A percentile compares a stretch with the other conserved stretches of the same genome.
Evolutionary conservation across 164 flowering plant genomes (phyloP).

Genomic region (Macadamia integrifolia): DNA sequence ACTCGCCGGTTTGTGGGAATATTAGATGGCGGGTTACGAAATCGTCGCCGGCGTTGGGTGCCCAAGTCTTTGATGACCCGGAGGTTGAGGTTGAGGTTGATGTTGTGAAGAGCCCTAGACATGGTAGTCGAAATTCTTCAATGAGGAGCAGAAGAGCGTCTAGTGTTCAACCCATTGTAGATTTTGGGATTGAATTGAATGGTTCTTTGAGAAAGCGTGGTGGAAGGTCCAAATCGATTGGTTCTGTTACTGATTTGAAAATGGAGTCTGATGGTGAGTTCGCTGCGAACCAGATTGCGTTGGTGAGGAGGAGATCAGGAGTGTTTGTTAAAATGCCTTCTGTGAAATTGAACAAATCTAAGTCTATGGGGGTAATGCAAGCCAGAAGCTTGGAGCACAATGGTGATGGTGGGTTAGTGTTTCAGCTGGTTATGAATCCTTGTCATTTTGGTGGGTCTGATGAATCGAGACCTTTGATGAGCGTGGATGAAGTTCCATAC

Average conservation of each 20-base stretch:
- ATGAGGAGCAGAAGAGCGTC: slow-evolving; percentile 49
- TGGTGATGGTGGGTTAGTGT: slow-evolving; percentile 19
- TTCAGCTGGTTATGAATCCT: slow-evolving; percentile 19
- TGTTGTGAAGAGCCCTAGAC: slow-evolving; percentile 14
- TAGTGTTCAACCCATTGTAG: slow-evolving; percentile 27
- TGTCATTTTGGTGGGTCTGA: slow-evolving; percentile 9
- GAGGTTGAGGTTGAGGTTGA: slow-evolving; percentile 11
- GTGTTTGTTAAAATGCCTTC: slow-evolving; percentile 31
- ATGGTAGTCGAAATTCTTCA: slow-evolving; percentile 25
- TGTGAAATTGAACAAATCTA: slow-evolving; percentile 51
- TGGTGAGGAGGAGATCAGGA: slow-evolving; percentile 13
- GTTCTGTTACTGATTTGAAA: slow-evolving; percentile 30
- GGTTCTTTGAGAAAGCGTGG: slow-evolving; percentile 13
- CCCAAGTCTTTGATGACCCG: slow-evolving; percentile 19
- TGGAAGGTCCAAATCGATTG: slow-evolving; percentile 45
- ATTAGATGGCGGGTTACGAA: slow-evolving; percentile 34
- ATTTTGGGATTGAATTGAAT: slow-evolving; percentile 8
- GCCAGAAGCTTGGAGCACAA: slow-evolving; percentile 13
- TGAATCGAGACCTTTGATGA: slow-evolving; percentile 19
- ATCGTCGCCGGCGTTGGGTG: slow-evolving; percentile 2
- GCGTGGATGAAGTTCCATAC: slow-evolving; percentile 11
- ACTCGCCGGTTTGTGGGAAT: slow-evolving; percentile 34
- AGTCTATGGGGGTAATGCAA: slow-evolving; percentile 49
- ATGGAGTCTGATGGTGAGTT: slow-evolving; percentile 1
- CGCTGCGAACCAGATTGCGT: neutral